Evolutionary conservation across 345 rosid species (phyloP).

Genomic region (Theobroma cacao): DNA sequence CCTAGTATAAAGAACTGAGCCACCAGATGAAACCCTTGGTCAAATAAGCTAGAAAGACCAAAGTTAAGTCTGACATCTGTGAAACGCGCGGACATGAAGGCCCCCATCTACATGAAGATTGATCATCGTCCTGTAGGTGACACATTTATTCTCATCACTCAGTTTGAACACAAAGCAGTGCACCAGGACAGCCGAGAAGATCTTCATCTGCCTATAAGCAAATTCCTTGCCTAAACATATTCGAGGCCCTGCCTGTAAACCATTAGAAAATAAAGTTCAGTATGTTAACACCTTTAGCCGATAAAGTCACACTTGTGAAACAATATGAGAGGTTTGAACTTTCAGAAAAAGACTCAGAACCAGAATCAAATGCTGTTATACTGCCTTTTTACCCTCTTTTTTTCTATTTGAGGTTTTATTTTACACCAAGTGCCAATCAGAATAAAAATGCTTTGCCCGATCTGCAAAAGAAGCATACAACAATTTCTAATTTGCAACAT

Average conservation of each 20-base stretch:
- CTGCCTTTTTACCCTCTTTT: neutral
- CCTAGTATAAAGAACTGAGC: neutral
- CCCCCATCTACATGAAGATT: constrained; percentile 63
- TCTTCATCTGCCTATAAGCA: constrained; percentile 62
- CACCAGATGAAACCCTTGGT: neutral
- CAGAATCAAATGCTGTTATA: neutral
- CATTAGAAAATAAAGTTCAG: neutral
- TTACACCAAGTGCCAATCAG: neutral
- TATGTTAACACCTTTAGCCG: neutral
- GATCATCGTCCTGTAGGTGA: constrained; percentile 58
- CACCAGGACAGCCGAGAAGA: constrained; percentile 40
- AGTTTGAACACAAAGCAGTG: constrained; percentile 44
- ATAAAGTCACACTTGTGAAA: neutral
- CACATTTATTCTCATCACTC: constrained; percentile 30
- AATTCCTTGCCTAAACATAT: constrained; percentile 60
- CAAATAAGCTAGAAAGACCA: neutral
- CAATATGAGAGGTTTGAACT: neutral
- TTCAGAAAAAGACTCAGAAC: neutral
- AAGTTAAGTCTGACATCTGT: constrained; percentile 17
- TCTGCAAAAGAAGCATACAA: neutral
- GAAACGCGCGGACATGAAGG: constrained; percentile 39
- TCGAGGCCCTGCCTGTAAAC: constrained; percentile 60
- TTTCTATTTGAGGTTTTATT: no score
- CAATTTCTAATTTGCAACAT: neutral
- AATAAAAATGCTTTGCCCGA: neutral